Conservation (phyloP, 2,329 filamentous ascomycete genomes). For the Pezicula rhizophila region DNA sequence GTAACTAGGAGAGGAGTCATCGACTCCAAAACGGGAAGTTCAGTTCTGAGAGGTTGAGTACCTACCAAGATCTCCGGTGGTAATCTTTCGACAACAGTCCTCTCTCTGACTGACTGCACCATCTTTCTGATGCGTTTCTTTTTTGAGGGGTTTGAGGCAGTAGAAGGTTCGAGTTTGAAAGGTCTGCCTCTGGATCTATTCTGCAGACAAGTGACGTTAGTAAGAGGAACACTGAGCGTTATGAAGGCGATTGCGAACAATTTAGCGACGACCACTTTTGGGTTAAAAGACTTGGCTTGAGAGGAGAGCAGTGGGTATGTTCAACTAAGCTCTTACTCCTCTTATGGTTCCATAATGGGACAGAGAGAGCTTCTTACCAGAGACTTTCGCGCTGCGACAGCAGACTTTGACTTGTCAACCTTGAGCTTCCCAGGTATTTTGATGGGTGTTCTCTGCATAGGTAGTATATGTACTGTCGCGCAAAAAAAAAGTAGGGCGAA, state of each 20-base stretch:
- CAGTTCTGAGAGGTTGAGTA: too few species aligned
- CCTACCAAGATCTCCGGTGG: conserved; percentile 24
- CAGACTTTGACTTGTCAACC: conserved; percentile 15
- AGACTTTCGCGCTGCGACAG: conserved; percentile 15
- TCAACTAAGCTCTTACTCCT: too few species aligned
- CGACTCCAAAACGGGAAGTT: too few species aligned
- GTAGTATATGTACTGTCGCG: too few species aligned
- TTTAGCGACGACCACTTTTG: too few species aligned
- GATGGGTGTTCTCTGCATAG: conserved; percentile 25
- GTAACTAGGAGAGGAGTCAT: too few species aligned
- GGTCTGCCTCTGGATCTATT: conserved; percentile 13
- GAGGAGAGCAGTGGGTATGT: too few species aligned
- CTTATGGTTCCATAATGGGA: neutral
- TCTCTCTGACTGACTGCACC: conserved; percentile 22
- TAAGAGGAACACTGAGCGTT: neutral
- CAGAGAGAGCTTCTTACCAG: conserved; percentile 11
- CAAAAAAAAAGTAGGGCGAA: too few species aligned
- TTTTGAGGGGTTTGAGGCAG: neutral
- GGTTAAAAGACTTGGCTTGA: too few species aligned
- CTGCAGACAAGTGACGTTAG: conserved; percentile 7
- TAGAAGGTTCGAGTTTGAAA: conserved; percentile 6
- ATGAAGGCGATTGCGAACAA: too few species aligned
- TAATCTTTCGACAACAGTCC: conserved; percentile 24
- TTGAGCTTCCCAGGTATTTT: conserved; percentile 24
- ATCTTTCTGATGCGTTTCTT: conserved; percentile 16